Evolutionary conservation across 108 stramenopile genomes (phyloP).

Genomic region (Nitzschia sp.): DNA sequence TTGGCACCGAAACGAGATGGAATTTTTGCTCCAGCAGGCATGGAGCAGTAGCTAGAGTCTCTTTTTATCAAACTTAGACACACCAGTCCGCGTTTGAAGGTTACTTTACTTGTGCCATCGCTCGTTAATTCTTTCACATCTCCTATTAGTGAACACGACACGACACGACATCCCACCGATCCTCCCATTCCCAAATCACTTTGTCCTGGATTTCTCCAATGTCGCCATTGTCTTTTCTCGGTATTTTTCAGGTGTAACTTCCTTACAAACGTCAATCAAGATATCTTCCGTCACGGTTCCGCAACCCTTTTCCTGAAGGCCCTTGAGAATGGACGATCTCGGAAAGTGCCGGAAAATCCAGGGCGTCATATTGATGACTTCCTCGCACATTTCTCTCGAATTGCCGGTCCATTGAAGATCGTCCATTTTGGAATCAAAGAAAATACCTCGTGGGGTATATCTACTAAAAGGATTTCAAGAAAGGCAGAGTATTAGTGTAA

Average conservation of each 20-base stretch:
- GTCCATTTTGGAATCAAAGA: background rate
- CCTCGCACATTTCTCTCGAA: background rate
- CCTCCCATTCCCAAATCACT: too few relatives aligned
- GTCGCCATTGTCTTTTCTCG: background rate
- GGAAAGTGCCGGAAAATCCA: constrained; percentile 2
- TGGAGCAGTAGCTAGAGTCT: constrained; percentile 33
- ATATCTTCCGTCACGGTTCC: background rate
- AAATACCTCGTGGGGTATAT: background rate
- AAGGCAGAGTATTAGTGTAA: background rate
- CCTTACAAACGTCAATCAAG: background rate
- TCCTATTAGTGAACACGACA: background rate
- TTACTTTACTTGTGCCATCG: too few relatives aligned
- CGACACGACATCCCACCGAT: background rate
- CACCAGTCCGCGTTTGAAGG: too few relatives aligned
- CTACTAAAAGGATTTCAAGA: background rate
- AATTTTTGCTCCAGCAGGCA: constrained; percentile 45
- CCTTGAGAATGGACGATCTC: background rate
- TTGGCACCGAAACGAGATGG: constrained; percentile 62
- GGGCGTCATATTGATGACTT: background rate
- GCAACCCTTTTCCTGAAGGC: background rate
- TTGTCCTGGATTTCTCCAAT: background rate
- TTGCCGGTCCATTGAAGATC: background rate
- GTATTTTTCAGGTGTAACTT: background rate
- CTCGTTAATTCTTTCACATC: too few relatives aligned
- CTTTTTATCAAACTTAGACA: too few relatives aligned